phyloP scores from a whole-genome alignment of 495 filamentous ascomycete genomes.

The Aspergillus cavernicola region DNA sequence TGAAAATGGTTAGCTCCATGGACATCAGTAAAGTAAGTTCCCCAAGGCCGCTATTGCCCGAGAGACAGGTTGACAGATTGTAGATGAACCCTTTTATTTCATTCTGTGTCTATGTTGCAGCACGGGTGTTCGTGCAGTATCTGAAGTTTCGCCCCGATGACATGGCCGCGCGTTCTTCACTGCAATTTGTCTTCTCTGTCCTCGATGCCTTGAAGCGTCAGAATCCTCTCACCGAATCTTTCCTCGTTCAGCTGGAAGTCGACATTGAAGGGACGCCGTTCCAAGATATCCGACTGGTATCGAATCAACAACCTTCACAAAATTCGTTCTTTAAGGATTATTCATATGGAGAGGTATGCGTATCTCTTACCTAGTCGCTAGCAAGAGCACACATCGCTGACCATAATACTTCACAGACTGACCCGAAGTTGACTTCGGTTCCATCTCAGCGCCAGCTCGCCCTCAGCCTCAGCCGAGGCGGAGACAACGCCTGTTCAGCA shows the following conservation, averaged over 20 bases:
- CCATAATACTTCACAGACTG: neutral
- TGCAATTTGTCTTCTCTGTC: constrained; percentile 84
- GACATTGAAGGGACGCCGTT: constrained; percentile 71
- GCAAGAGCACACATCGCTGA: neutral
- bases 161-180: constrained; percentile 71
- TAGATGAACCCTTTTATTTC: constrained; percentile 97
- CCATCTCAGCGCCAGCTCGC: neutral
- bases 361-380: neutral
- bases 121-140: constrained; percentile 93
- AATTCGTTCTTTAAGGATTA: neutral
- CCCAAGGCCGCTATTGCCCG: neutral
- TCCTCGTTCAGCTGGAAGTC: constrained; percentile 89
- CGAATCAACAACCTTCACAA: neutral
- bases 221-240: constrained; percentile 92
- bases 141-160: constrained; percentile 86
- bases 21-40: constrained; percentile 76
- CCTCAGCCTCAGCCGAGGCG: neutral
- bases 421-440: neutral
- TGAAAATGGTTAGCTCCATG: constrained; percentile 90
- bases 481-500: neutral
- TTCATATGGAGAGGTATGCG: neutral
- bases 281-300: constrained; percentile 11
- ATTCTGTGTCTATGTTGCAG: constrained; percentile 93
- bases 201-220: constrained; percentile 85
- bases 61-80: constrained; percentile 21